Evolutionary conservation across 2,329 filamentous ascomycete genomes (phyloP), one percentile per base, ranked within the genome.

Genomic region (Bipolaris sorokiniana): DNA sequence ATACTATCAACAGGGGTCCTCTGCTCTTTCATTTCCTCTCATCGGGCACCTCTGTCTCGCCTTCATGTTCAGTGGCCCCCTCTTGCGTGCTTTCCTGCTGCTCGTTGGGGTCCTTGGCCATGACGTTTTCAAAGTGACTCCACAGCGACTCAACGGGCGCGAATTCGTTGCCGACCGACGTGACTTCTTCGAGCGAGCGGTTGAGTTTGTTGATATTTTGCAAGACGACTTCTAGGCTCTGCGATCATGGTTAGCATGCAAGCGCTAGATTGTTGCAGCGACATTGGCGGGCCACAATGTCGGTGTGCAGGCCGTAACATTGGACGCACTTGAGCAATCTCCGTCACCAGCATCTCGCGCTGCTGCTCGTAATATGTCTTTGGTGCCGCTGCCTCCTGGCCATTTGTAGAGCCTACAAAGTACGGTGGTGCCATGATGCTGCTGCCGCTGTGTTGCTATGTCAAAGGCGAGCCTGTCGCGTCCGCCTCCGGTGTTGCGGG

Each of bases 181-280:
- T 93, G 18, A 98, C 90, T 54, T 92, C 90, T 78, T 99, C 94
- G 16, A 99, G 81, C 37, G 90, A 94, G 33, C 94, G 88, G 76
- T 98, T 99, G 57, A 99, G 80, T 69, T 93, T 93, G 79, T 98
- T 99, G 77, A 98, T 92, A 71, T 97, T 97, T 69, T 93, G 90
- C 9, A 99, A 88, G 57, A 97, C 92, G 70, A 95, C 88, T 71
- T 98, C 95, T 74, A 99, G 82, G 59, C 82, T 83, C 84, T 87
- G 50, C n/a, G 22, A 11, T 44, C 26, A 16, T 47, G 23, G 44
- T 23, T 45, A 42, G 10, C 3, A 56, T 16, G 16, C 26, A 10
- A 15, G 31, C 23, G 26, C 28, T 34, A 52, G 51, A 48, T 37
- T 36, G 58, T 51, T n/a, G 34, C 22, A 51, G 48, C 51, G 86